A percentile compares a stretch with the other conserved stretches of the same genome.
phyloP scores from a whole-genome alignment of 1,139 yeast genomes.

The Groenewaldozyma auringiensis region DNA sequence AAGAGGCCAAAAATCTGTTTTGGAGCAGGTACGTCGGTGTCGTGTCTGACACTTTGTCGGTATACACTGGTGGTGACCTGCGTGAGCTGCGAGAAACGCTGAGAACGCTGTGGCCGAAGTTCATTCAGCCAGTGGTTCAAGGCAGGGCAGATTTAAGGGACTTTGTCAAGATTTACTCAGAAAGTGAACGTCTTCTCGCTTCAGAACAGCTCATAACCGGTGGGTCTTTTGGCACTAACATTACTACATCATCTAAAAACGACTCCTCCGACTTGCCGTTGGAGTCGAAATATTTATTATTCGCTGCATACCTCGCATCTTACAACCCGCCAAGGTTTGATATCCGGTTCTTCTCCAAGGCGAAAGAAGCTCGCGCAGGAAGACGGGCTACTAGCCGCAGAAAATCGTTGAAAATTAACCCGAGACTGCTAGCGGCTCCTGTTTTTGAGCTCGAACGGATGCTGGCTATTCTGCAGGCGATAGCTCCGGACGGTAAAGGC shows the following conservation, averaged over 20 bases:
- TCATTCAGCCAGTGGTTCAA: slow-evolving; percentile 37
- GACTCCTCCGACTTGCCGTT: slow-evolving; percentile 35
- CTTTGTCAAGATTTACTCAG: slow-evolving; percentile 43
- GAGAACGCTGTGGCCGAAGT: slow-evolving; percentile 44
- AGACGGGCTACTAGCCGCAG: slow-evolving; percentile 37
- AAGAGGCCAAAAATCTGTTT: slow-evolving; percentile 25
- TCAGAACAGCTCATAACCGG: slow-evolving; percentile 36
- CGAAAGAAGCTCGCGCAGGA: slow-evolving; percentile 44
- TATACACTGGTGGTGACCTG: slow-evolving; percentile 50
- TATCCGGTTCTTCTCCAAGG: slow-evolving; percentile 50
- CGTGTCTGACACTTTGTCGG: slow-evolving; percentile 44
- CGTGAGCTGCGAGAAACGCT: slow-evolving; percentile 39
- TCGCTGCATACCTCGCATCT: slow-evolving; percentile 68
- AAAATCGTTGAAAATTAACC: slow-evolving; percentile 42
- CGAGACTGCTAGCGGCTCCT: slow-evolving; percentile 50
- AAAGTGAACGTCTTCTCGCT: slow-evolving; percentile 36
- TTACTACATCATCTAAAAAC: background rate
- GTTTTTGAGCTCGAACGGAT: slow-evolving; percentile 61
- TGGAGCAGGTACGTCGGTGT: slow-evolving; percentile 45
- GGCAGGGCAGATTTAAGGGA: slow-evolving; percentile 35
- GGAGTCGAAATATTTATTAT: slow-evolving; percentile 51
- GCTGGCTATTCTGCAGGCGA: slow-evolving; percentile 56
- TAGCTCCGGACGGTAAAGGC: slow-evolving; percentile 32
- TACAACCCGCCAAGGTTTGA: slow-evolving; percentile 55
- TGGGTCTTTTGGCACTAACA: slow-evolving; percentile 14